Percentiles rank a stretch among this genome's conserved stretches.
Evolutionary conservation across 139 green algal species (phyloP).

Genomic region (Spirogloea muscicola): DNA sequence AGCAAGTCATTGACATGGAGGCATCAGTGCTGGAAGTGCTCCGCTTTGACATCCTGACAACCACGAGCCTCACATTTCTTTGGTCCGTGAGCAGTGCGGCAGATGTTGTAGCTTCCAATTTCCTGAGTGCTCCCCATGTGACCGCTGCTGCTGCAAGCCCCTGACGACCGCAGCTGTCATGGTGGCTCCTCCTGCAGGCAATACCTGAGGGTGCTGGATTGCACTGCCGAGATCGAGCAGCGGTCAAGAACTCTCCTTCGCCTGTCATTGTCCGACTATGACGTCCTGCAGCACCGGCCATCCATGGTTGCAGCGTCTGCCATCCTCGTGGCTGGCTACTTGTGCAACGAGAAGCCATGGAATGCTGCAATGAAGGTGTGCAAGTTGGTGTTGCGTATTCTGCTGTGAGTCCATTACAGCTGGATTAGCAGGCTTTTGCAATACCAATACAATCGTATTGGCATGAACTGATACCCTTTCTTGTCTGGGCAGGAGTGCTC

Average conservation of each 20-base stretch:
- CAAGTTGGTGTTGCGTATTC: too few relatives aligned
- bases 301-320: constrained; percentile 20
- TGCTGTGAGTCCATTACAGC: too few relatives aligned
- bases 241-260: background rate
- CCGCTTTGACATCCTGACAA: constrained; percentile 22
- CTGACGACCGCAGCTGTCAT: too few relatives aligned
- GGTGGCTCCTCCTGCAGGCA: constrained; percentile 1
- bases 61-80: constrained; percentile 29
- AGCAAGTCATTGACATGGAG: constrained; percentile 38
- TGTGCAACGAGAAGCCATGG: too few relatives aligned
- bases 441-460: too few relatives aligned
- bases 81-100: constrained; percentile 5
- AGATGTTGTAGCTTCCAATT: background rate
- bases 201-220: constrained; percentile 1
- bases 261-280: constrained; percentile 27
- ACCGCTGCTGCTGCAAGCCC: too few relatives aligned
- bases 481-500: too few relatives aligned
- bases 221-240: constrained; percentile 8
- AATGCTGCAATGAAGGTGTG: too few relatives aligned
- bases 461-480: too few relatives aligned
- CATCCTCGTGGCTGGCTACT: constrained; percentile 18
- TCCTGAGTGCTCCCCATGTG: too few relatives aligned
- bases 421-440: too few relatives aligned
- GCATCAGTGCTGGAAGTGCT: constrained; percentile 26
- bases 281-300: constrained; percentile 14